Base-by-base conservation (phyloP, 163 green algal species). In the Coccomyxa subellipsoidea region DNA sequence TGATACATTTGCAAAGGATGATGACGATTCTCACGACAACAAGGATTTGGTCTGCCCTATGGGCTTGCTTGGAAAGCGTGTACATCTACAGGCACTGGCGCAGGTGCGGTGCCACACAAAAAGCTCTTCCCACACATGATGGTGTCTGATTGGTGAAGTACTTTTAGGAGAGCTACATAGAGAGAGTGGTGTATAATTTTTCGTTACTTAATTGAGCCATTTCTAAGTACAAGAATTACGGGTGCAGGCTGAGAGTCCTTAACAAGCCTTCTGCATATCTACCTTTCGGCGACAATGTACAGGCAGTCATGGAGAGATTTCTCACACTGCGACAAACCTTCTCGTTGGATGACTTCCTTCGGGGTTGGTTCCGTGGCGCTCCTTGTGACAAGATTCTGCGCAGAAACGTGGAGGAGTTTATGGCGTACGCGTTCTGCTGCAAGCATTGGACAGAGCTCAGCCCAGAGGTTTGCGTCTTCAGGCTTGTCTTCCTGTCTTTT, bases 341-440 rank as follows among this genome's bases (percentile, higher is more conserved):
- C 18, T n/a, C 59, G 6, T 15, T 72, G 23, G 59, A 72, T 6
- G 59, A 72, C 27, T 72, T 72, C 25, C 59, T 72, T 32, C 59
- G 59, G 6, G 59, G 59, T 9, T 72, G 59, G 59, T 72, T 89
- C 77, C 53, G 86, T 54, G 85, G 82, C 1, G 82, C 83, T 0
- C 53, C 80, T 6, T 69, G 79, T 35, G 80, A 87, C n/a, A 2
- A 32, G 1, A 85, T 94, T 31, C 73, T 39, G 32, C 81, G 81
- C n/a, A 83, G 73, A 21, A 93, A 94, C 37, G 83, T 92, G 7
- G 47, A 86, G n/a, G 89, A 93, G 32, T 91, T 92, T 81, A 78
- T 90, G 9, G 84, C 87, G 0, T 93, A 92, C 47, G 89, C 81
- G 38, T 86, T 94, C 54, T 89, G 78, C 59, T 81, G 79, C 59